A percentile compares a stretch with the other conserved stretches of the same genome.
These are phyloP conservation scores for Phytophthora europaea DNA, from an alignment of 352 stramenopile species.

Conservation along the genomic window DNA sequence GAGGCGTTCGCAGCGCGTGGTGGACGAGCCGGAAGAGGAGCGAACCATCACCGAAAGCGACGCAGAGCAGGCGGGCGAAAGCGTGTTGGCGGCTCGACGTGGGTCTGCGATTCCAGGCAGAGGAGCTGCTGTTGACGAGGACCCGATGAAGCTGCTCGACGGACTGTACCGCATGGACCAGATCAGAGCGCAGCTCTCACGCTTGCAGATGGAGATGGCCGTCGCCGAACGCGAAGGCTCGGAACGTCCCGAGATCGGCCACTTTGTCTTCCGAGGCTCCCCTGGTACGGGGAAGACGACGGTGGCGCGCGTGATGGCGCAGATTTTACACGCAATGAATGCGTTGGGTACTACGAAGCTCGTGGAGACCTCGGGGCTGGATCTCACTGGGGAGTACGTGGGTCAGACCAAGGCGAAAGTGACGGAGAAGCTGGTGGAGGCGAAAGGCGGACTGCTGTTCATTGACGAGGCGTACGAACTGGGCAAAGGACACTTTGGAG, in stretches of 20 bases:
- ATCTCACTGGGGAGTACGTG: constrained; percentile 92
- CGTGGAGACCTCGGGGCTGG: constrained; percentile 87
- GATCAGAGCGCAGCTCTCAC: constrained; percentile 62
- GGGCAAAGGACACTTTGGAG: constrained; percentile 81
- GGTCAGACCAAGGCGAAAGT: constrained; percentile 93
- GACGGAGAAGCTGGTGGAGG: constrained; percentile 86
- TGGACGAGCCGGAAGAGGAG: constrained; percentile 56
- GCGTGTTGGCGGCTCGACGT: constrained; percentile 45
- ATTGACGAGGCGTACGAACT: constrained; percentile 95
- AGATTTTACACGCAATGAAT: constrained; percentile 95
- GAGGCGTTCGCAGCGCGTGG: constrained; percentile 61
- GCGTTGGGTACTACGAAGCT: constrained; percentile 94
- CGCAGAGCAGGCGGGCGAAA: constrained; percentile 46
- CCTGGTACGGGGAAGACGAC: constrained; percentile 93
- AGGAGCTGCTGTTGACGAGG: constrained; percentile 48
- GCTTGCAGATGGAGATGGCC: constrained; percentile 64
- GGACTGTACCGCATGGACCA: constrained; percentile 69
- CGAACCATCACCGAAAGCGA: constrained; percentile 59
- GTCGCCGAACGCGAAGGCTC: constrained; percentile 75
- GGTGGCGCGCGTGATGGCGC: constrained; percentile 93
- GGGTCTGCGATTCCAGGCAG: constrained; percentile 42
- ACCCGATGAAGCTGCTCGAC: constrained; percentile 66
- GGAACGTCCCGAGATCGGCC: constrained; percentile 66
- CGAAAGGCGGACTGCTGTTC: constrained; percentile 93
- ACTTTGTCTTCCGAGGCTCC: constrained; percentile 91